Evolutionary conservation across 1,139 yeast species (phyloP), one percentile per base, ranked within the genome.

Genomic region (Diutina siamensis): DNA sequence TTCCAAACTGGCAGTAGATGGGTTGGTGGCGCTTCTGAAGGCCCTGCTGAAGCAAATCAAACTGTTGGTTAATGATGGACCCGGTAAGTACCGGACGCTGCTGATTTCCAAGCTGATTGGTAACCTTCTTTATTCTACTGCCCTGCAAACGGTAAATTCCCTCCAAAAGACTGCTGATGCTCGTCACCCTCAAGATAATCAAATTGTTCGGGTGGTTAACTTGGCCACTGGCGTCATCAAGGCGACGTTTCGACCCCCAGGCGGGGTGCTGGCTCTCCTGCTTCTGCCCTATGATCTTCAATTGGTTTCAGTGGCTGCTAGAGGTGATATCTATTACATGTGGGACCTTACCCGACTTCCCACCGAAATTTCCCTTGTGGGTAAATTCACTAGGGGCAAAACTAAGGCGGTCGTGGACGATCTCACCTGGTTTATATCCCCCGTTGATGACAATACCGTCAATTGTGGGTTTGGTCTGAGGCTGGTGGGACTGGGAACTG

Each of bases 301-400:
- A 33, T 57, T 82, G 46, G 12, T 38, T 15, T 18, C 17, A 17
- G 74, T 80, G 1, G 75, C 81, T n/a, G 71, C 74, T 3, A 66
- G 84, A 47, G 89, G 89, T 2, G 88, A 82, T 55, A 71, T 68
- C 45, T 63, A 81, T 12, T 79, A 69, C 53, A 65, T 80, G 51
- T 82, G 86, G 83, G 89, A 82, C 54, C 65, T 76, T 47, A 68
- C 80, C 41, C 69, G 71, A 48, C 61, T 72, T 34, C 78, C 81
- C 0, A 54, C 54, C 1, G 77, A 77, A 50, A 68, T 81, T 2
- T 65, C 76, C 0, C 61, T 81, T 21, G 58, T 78, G 45, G 87
- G 84, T 13, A 75, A 77, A 51, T 80, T 78, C 53, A 63, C 62
- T 10, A 65, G 88, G 36, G 89, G 89, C 2, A 78, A 77, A 53